phyloP scores from a whole-genome alignment of 1,139 yeast species.

The Suhomyces atakaporum region DNA sequence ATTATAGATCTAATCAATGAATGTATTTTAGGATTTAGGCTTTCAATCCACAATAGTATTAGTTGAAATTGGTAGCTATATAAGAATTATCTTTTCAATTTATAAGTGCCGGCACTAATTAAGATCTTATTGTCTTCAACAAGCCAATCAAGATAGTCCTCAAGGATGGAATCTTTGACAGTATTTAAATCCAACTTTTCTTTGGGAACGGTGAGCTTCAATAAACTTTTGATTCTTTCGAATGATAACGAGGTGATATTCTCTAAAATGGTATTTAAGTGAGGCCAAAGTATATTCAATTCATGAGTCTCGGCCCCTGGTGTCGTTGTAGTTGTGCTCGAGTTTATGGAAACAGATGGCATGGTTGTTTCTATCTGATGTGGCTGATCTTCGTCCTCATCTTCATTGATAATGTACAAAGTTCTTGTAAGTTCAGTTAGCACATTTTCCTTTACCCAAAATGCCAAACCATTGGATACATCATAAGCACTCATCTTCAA shows the following conservation, averaged over 20 bases:
- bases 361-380: too few species aligned
- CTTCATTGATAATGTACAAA: constrained; percentile 26
- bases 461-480: constrained; percentile 45
- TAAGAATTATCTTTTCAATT: constrained; percentile 6
- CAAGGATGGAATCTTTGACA: constrained; percentile 13
- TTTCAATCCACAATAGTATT: too few species aligned
- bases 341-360: too few species aligned
- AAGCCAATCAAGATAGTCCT: constrained; percentile 20
- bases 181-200: constrained; percentile 28
- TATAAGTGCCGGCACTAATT: constrained; percentile 21
- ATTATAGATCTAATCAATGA: neutral
- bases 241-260: constrained; percentile 53
- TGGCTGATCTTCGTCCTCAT: constrained; percentile 15
- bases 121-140: constrained; percentile 20
- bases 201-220: constrained; percentile 55
- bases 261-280: constrained; percentile 55
- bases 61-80: too few species aligned
- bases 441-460: constrained; percentile 59
- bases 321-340: too few species aligned
- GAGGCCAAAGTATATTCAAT: constrained; percentile 31
- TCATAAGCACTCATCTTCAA: constrained; percentile 41
- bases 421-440: constrained; percentile 39
- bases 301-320: constrained; percentile 2
- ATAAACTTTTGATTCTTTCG: constrained; percentile 53
- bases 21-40: too few species aligned